phyloP scores from a whole-genome alignment of 108 stramenopile species.

The Parmales sp. region DNA sequence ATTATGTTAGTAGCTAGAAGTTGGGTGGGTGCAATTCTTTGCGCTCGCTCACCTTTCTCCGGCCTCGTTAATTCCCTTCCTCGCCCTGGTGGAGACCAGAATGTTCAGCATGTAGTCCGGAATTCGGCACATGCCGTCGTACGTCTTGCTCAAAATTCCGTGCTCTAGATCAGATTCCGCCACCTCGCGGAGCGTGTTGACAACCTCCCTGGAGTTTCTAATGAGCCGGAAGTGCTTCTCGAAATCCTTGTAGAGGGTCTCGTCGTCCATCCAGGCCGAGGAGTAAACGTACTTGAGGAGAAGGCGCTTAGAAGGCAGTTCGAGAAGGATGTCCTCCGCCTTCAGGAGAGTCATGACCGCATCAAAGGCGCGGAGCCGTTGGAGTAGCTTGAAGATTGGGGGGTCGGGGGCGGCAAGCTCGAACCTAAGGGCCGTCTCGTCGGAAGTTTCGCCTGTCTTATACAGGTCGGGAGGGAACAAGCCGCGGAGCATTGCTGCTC shows the following conservation, averaged over 20 bases:
- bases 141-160: not conserved
- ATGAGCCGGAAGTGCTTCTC: slow-evolving; percentile 19
- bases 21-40: slow-evolving; percentile 1
- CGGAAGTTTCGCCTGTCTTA: slow-evolving; percentile 21
- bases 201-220: slow-evolving; percentile 7
- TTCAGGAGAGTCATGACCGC: slow-evolving; percentile 24
- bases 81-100: not conserved
- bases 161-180: slow-evolving; percentile 14
- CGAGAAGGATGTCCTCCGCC: slow-evolving; percentile 30
- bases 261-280: not conserved
- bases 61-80: not conserved
- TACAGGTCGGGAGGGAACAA: slow-evolving; percentile 24
- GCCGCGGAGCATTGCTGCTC: slow-evolving; percentile 12
- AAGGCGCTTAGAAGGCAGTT: slow-evolving; percentile 44
- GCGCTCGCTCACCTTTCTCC: not conserved
- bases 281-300: slow-evolving; percentile 20
- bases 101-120: not conserved
- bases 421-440: slow-evolving; percentile 13
- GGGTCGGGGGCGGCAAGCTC: slow-evolving; percentile 21
- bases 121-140: not conserved
- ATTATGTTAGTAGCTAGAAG: no score
- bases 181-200: slow-evolving; percentile 13
- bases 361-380: slow-evolving; percentile 27
- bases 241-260: slow-evolving; percentile 13
- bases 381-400: not conserved